Conservation (phyloP, 805 yeast genomes). For the Saturnispora kantuleensis region DNA sequence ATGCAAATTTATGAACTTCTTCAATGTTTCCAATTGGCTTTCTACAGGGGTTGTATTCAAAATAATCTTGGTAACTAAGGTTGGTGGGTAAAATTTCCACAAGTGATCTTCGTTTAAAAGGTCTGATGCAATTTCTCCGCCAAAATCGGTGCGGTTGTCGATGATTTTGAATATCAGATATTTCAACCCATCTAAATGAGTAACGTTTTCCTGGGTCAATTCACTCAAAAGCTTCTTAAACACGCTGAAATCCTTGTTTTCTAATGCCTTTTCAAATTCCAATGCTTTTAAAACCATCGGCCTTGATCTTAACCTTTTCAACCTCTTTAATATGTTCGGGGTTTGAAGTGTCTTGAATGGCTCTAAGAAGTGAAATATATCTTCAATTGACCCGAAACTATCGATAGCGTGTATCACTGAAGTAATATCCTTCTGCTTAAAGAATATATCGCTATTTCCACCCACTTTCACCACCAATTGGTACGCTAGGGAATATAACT, state of each 20-base stretch:
- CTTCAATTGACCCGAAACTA: constrained; percentile 14
- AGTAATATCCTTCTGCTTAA: constrained; percentile 12
- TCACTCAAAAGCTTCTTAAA: neutral
- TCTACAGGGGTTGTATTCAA: neutral
- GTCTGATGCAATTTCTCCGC: neutral
- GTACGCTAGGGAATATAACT: constrained; percentile 11
- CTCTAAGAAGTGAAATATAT: constrained; percentile 13
- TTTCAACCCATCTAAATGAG: neutral
- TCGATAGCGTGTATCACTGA: constrained; percentile 17
- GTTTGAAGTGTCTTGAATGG: constrained; percentile 10
- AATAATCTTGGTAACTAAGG: constrained; percentile 3
- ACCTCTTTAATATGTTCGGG: constrained; percentile 9
- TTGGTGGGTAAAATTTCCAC: constrained; percentile 6
- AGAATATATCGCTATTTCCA: constrained; percentile 8
- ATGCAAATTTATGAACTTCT: constrained; percentile 5
- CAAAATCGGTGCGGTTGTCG: neutral
- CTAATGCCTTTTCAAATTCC: neutral
- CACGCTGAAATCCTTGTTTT: neutral
- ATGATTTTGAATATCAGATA: neutral
- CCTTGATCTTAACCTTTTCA: constrained; percentile 4
- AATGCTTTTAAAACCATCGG: constrained; percentile 3
- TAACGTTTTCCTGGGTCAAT: neutral
- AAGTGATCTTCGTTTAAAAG: neutral
- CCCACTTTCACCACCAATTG: constrained; percentile 7
- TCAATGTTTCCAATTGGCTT: constrained; percentile 5